Evolutionary conservation across 352 stramenopile species (phyloP), one percentile per base, ranked within the genome.

Genomic region (Globisporangium middletonii): DNA sequence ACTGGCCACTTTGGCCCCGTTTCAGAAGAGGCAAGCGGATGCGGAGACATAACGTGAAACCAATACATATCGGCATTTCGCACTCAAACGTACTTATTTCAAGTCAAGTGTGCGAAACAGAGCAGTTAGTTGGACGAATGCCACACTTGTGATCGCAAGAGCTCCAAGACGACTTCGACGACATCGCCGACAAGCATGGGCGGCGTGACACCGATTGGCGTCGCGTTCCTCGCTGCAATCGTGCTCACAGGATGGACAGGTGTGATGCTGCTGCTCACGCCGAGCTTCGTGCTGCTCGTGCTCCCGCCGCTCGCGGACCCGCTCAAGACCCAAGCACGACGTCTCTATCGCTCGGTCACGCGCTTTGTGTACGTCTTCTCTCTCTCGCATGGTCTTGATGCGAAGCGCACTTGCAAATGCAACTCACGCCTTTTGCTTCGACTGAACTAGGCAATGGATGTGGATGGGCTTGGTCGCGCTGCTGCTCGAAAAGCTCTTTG

Each of bases 381-480:
- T 54, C 16, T 27, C n/a, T 50, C 54, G 26, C 7, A 28, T 27
- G 19, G n/a, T 13, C 11, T 48, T 16, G 8, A 37, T 27, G 37
- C 13, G 30, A 18, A 16, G 12, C 7, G 11, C 9, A 50, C 30
- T 42, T 41, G 5, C 37, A 50, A 30, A 41, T 15, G 47, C n/a
- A 18, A 26, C 9, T 41, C 9, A 45, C 7, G 64, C 30, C 19
- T 49, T 9, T 11, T 44, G 16, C 46, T 41, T 18, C 9, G 4
- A 41, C 42, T 23, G n/a, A 15, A 28, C 3, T 18, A 92, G 77
- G 38, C 83, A 93, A 84, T 89, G 77, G 70, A 67, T 72, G 50
- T 92, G 83, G 83, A 89, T 89, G 72, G 80, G 74, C 6, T 73
- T 83, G 55, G 78, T 88, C 13, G 78, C 74, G 23, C 58, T 92